Evolutionary conservation across 192 early-diverging fungal genomes (phyloP), one percentile per base, ranked within the genome.

Genomic region (Irineochytrium annulatum): DNA sequence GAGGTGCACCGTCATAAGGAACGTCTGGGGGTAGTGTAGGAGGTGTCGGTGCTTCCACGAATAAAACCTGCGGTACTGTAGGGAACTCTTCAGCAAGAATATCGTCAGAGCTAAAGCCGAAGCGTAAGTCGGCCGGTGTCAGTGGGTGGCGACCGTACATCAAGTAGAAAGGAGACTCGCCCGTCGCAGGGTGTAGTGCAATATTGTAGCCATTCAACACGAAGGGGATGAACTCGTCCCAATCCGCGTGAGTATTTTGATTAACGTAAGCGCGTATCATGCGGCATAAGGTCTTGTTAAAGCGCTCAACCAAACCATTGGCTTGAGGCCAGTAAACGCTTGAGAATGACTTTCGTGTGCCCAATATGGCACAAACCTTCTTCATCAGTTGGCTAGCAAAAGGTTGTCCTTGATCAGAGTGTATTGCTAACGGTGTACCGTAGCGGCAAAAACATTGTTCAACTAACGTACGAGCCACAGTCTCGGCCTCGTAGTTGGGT

Each of bases 341-440:
- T 11, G 46, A 22, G 46, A 49, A 49, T 20, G 46, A 22, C 20
- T 49, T 49, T 5, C 20, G 8, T 11, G 27, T 22, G 19, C 46
- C 46, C n/a, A 49, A 20, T 20, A 20, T 20, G n/a, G 8, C 27
- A 20, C 46, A 22, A 6, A 49, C 19, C 11, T 49, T 5, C 27
- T 20, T 20, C 20, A 49, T 6, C 46, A 49, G 20, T 20, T 49
- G n/a, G 6, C 20, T 26, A 20, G n/a, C 20, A 20, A 49, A 49
- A 20, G 46, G 46, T 5, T n/a, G 46, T 11, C 32, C 56, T 20
- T 57, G 32, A 26, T 57, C 56, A 11, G 56, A 41, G 26, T 57
- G 56, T 19, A 57, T 3, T 16, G 35, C 20, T 13, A 57, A 17
- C 22, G 56, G 56, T 3, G 43, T 43, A 20, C 56, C 56, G 43